Evolutionary conservation across 768 basidiomycete genomes (phyloP), one percentile per base, ranked within the genome.

Genomic region (Xanthoconium stramineum): DNA sequence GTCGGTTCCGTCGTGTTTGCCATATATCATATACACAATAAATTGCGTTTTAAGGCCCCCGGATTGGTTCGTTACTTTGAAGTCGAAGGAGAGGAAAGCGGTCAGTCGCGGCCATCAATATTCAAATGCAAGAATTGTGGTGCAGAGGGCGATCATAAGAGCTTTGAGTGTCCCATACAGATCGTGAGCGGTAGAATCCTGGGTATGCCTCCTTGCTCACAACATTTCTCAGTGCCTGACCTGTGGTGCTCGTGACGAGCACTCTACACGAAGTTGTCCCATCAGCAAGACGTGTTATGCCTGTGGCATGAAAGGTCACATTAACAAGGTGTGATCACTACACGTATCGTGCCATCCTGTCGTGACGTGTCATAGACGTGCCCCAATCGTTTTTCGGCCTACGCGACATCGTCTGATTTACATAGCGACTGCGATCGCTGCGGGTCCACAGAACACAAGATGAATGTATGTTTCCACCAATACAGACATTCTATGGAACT

Each of bases 291-390:
- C 80, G 0, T 93, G 91, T 64, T 92, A 83, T 63, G 80, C 76
- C 4, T 93, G 91, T 62, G 88, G 88, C 15, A 89, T 90, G 88
- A 89, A 88, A 66, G 91, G 91, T 2, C 90, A 91, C 65, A 81
- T 91, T 52, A 88, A 80, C 60, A 78, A 74, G 54, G 90, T 89
- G 61, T 47, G 51, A 35, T 24, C 17, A 29, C 11, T 28, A 0
- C 13, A 28, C 46, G 5, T 17, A 11, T 35, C 47, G 15, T 38
- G 39, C 28, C 30, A 39, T 42, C 36, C 36, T 42, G 38, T 58
- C 19, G 43, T 56, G 45, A 51, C 44, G 11, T 43, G 9, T 48
- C 46, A 37, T 63, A 89, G 86, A 81, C 78, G n/a, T 91, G 88
- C 66, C 88, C 90, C 5, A 88, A 90, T 69, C 80, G 83, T 45